Evolutionary conservation across 78 protist species (phyloP), one percentile per base, ranked within the genome.

Genomic region (Dictyostelium capitatum): DNA sequence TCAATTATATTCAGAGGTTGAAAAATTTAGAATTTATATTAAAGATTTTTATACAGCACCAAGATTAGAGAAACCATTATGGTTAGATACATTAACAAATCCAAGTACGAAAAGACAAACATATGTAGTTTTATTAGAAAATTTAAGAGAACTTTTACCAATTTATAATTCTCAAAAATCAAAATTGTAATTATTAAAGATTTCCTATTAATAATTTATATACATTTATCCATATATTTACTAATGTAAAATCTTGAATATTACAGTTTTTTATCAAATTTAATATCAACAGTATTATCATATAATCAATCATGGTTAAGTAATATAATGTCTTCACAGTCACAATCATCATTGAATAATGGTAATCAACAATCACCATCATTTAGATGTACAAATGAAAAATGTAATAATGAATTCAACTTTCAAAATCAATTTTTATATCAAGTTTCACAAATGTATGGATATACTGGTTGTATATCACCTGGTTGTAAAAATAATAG

Each of bases 21-120:
- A 87, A 77, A 77, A 77, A 51, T 87, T 87, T 73, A 74, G 93
- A 87, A 17, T 43, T 32, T 77, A 87, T 64, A 57, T 87, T 57
- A 87, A 87, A 46, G 84, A 87, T 50, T 65, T 87, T 11, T 87
- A 87, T 77, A 19, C 32, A 23, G 93, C 75, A 77, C 93, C 93
- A 62, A 74, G 93, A 87, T 65, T 87, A 41, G 93, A 87, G 48
- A 87, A 87, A 87, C 93, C 93, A 25, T n/a, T 87, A 37, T 87
- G 93, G 93, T 46, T 87, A 15, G 93, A 87, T 77, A 87, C 79
- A 51, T 37, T 87, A 37, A 43, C 59, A 28, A 28, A 15, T 32
- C 93, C 93, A 77, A 87, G 93, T 51, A 87, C 93, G 8, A 87
- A 77, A 64, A 87, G 93, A 69, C 93, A 87, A 51, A 77, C 77